Evolutionary conservation across 2,329 filamentous ascomycete species (phyloP), one percentile per base, ranked within the genome.

Genomic region (Colletotrichum plurivorum): DNA sequence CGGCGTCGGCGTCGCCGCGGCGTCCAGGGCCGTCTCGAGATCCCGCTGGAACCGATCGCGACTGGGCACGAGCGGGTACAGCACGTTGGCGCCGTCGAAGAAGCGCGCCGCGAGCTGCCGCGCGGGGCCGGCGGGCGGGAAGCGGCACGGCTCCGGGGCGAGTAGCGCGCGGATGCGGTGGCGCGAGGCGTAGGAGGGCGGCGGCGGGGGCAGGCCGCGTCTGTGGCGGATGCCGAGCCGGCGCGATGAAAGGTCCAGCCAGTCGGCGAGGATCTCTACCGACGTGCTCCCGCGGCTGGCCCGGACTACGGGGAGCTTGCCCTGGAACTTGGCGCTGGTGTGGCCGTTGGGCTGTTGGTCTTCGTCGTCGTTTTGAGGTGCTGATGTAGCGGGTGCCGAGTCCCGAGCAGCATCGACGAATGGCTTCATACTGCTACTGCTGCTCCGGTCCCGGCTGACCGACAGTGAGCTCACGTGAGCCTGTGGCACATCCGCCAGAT

Each of bases 181-280:
- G 7, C 13, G 18, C 5, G 49, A 18, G 7, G 39, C 13, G 0
- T 49, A 49, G 3, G 20, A 49, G 7, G 45, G 25, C 1, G 45
- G n/a, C 1, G 36, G 10, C 5, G 54, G 31, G 4, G 66, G 54
- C 12, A 65, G 43, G 36, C 66, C 66, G 46, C 66, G 56, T 1
- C 22, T 48, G 10, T 69, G 61, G 25, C 55, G 66, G 20, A 69
- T 51, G 8, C 61, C 54, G n/a, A 69, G 49, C 31, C 66, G 66
- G 18, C 66, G 61, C 39, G 66, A 51, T 3, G 66, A 61, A 22
- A 69, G 66, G 15, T 69, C 66, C 13, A 69, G 6, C 66, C 66
- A 69, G 36, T 69, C 66, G 22, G 27, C 54, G n/a, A 69, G 61
- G 22, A 69, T 69, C 61, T 69, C 66, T 4, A 69, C 31, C 10